phyloP scores from a whole-genome alignment of 371 early-diverging fungal species.

The Agmasoma carcini region DNA sequence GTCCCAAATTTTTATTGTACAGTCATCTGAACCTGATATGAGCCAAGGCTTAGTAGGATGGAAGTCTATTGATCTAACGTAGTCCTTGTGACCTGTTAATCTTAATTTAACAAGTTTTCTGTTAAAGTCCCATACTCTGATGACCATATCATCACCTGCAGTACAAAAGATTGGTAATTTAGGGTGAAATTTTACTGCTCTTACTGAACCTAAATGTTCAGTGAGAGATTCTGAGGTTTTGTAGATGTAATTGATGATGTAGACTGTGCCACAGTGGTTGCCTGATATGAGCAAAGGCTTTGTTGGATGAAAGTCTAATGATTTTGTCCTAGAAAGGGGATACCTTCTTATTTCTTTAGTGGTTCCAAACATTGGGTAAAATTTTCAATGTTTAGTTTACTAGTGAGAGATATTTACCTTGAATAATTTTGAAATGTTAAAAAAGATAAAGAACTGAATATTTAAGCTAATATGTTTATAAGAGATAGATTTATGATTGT shows the following conservation, averaged over 20 bases:
- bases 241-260: constrained; percentile 91
- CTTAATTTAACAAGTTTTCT: constrained; percentile 76
- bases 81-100: constrained; percentile 89
- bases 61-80: constrained; percentile 86
- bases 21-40: constrained; percentile 85
- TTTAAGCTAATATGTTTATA: too few species aligned
- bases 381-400: too few species aligned
- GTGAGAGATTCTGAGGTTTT: constrained; percentile 80
- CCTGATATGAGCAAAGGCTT: constrained; percentile 87
- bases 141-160: constrained; percentile 94
- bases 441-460: too few species aligned
- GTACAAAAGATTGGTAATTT: constrained; percentile 88
- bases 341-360: too few species aligned
- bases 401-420: too few species aligned
- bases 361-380: too few species aligned
- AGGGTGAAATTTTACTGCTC: constrained; percentile 87
- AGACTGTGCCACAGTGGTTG: constrained; percentile 87
- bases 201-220: constrained; percentile 94
- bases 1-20: constrained; percentile 96
- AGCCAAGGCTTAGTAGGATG: constrained; percentile 96
- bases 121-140: constrained; percentile 98
- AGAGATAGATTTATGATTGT: too few species aligned
- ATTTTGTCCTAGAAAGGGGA: constrained; percentile 71
- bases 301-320: constrained; percentile 85
- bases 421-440: too few species aligned